A percentile compares a stretch with the other conserved stretches of the same genome.
Conservation (phyloP, 1,284 basidiomycete genomes). For the Rhodotorula sp. region DNA sequence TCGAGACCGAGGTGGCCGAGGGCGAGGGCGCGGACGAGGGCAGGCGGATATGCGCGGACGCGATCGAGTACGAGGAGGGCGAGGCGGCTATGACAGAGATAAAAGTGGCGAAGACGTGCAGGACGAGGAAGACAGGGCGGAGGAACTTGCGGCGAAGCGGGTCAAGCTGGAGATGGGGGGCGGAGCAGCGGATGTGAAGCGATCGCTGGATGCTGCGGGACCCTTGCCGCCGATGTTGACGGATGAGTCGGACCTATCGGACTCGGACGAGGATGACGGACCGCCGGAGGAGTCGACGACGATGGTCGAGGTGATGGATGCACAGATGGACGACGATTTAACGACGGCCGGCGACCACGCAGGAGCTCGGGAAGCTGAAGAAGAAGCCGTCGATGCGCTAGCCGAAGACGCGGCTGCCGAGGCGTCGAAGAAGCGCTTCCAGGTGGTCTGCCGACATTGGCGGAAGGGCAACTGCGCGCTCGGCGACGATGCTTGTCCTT, state of each 20-base stretch:
- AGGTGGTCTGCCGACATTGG: slow-evolving; percentile 36
- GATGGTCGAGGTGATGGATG: neutral
- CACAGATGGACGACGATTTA: neutral
- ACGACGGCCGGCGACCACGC: slow-evolving; percentile 1
- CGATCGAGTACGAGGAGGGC: slow-evolving; percentile 39
- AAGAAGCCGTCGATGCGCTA: neutral
- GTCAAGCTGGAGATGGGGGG: slow-evolving; percentile 14
- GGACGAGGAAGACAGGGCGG: slow-evolving; percentile 18
- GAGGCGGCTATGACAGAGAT: slow-evolving; percentile 23
- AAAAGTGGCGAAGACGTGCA: slow-evolving; percentile 11
- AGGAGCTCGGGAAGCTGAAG: neutral
- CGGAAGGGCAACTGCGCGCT: slow-evolving; percentile 23
- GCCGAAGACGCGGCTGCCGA: neutral
- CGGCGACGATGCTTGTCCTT: slow-evolving; percentile 25
- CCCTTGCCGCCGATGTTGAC: neutral
- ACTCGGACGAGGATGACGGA: slow-evolving; percentile 11
- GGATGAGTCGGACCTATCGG: neutral
- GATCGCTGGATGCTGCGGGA: too few relatives aligned
- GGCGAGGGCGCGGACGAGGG: too few relatives aligned
- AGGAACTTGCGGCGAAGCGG: slow-evolving; percentile 21
- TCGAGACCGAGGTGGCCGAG: slow-evolving; percentile 12
- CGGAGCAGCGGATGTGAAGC: neutral
- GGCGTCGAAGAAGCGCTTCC: slow-evolving; percentile 20
- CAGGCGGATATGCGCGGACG: slow-evolving; percentile 36
- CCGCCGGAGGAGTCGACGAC: slow-evolving; percentile 20